phyloP scores from a whole-genome alignment of 108 stramenopile genomes.

The Discostella stelligeroides region DNA sequence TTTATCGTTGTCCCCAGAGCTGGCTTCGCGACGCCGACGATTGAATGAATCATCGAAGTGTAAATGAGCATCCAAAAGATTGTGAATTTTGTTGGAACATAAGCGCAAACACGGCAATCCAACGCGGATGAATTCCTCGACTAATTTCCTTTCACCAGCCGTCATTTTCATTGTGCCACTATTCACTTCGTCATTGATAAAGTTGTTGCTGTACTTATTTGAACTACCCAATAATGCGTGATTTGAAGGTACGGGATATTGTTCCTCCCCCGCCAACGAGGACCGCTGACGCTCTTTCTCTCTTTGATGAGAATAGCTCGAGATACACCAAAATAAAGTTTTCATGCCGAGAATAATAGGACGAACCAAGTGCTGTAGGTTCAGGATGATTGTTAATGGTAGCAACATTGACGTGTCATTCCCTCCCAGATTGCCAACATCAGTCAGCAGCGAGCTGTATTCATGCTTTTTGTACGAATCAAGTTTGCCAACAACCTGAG shows the following conservation, averaged over 20 bases:
- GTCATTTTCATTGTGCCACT: slow-evolving; percentile 65
- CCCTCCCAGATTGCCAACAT: slow-evolving; percentile 10
- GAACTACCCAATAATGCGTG: not conserved
- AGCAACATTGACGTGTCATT: slow-evolving; percentile 3
- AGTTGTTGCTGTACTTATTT: not conserved
- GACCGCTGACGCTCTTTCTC: slow-evolving; percentile 57
- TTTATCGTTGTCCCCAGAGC: not conserved
- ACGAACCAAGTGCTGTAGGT: slow-evolving; percentile 78
- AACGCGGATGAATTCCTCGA: slow-evolving; percentile 78
- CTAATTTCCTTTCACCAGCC: slow-evolving; percentile 76
- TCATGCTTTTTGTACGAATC: no score
- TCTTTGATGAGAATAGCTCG: slow-evolving; percentile 70
- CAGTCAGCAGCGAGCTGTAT: not conserved
- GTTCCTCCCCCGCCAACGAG: slow-evolving; percentile 37
- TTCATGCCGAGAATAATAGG: slow-evolving; percentile 92
- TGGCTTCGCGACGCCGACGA: not conserved
- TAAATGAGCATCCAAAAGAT: not conserved
- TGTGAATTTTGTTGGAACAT: slow-evolving; percentile 47
- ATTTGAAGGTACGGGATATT: slow-evolving; percentile 29
- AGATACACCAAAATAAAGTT: slow-evolving; percentile 93
- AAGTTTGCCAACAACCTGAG: not conserved
- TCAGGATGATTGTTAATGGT: slow-evolving; percentile 35
- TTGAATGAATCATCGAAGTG: not conserved
- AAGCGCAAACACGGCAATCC: slow-evolving; percentile 84
- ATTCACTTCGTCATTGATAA: slow-evolving; percentile 62